Evolutionary conservation across 2,329 filamentous ascomycete species (phyloP).

Genomic region (Pseudocercospora vitis): DNA sequence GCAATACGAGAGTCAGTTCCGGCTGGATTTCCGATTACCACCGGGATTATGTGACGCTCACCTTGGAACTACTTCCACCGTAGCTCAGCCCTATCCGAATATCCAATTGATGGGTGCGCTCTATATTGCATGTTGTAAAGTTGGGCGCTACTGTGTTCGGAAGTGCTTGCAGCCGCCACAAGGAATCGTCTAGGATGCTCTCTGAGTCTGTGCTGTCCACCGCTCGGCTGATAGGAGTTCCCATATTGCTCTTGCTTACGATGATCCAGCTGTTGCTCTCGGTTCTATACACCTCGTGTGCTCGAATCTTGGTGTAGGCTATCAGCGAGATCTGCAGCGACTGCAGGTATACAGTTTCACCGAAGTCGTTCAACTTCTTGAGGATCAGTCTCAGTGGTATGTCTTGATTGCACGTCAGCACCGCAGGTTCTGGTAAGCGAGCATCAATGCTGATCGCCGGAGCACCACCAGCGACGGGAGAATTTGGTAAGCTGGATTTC

Average conservation of each 20-base stretch:
- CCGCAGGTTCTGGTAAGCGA: slow-evolving; percentile 79
- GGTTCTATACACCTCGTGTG: slow-evolving; percentile 69
- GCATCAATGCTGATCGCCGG: slow-evolving; percentile 74
- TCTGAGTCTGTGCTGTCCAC: slow-evolving; percentile 58
- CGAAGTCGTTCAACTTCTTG: slow-evolving; percentile 69
- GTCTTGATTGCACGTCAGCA: slow-evolving; percentile 85
- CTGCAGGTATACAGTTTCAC: slow-evolving; percentile 71
- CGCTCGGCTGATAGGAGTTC: slow-evolving; percentile 64
- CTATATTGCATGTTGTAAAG: slow-evolving; percentile 86
- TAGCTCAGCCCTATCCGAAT: slow-evolving; percentile 76
- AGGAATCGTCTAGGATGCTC: slow-evolving; percentile 52
- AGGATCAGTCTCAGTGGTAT: slow-evolving; percentile 77
- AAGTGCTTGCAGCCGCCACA: slow-evolving; percentile 72
- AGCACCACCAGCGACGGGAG: slow-evolving; percentile 36
- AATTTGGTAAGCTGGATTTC: slow-evolving; percentile 25
- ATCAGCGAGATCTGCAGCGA: slow-evolving; percentile 80
- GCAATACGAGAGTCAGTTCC: neutral
- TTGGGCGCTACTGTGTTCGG: slow-evolving; percentile 85
- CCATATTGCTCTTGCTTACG: slow-evolving; percentile 68
- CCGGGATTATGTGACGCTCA: slow-evolving; percentile 39
- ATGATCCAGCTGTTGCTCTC: slow-evolving; percentile 77
- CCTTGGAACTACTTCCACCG: slow-evolving; percentile 55
- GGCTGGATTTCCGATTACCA: slow-evolving; percentile 25
- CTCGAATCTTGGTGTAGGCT: slow-evolving; percentile 74
- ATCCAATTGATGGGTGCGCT: slow-evolving; percentile 79